phyloP scores from a whole-genome alignment of 2,329 filamentous ascomycete species.

The Cadophora sp. region DNA sequence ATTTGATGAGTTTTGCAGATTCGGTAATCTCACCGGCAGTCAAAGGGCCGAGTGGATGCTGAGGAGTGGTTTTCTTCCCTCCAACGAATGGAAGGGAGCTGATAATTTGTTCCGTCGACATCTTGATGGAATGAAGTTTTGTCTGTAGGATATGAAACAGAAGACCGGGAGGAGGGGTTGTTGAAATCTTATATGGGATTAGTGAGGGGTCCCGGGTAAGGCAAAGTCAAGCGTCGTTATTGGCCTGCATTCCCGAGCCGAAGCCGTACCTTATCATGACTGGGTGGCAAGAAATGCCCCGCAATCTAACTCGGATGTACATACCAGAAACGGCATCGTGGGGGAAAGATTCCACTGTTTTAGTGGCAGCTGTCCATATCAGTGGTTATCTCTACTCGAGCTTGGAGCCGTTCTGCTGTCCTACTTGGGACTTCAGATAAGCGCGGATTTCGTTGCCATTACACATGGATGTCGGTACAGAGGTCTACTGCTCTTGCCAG shows the following conservation, averaged over 20 bases:
- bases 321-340: slow-evolving; percentile 35
- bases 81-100: slow-evolving; percentile 37
- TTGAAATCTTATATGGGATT: slow-evolving; percentile 1
- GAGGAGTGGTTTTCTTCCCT: slow-evolving; percentile 32
- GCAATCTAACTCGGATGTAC: slow-evolving; percentile 29
- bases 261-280: slow-evolving; percentile 3
- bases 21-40: slow-evolving; percentile 61
- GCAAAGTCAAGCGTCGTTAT: not conserved
- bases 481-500: not conserved
- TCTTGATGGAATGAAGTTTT: slow-evolving; percentile 14
- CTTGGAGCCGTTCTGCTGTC: not conserved
- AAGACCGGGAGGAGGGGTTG: not conserved
- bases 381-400: not conserved
- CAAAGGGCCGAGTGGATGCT: slow-evolving; percentile 66
- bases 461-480: not conserved
- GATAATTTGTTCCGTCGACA: slow-evolving; percentile 38
- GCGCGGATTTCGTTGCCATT: not conserved
- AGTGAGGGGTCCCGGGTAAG: not conserved
- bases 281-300: not conserved
- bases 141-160: not conserved
- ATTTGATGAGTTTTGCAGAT: slow-evolving; percentile 55
- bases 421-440: not conserved
- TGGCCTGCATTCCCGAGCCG: not conserved
- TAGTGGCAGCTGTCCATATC: not conserved
- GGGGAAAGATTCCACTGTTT: slow-evolving; percentile 15